Evolutionary conservation across 768 basidiomycete species (phyloP).

Genomic region (Tulasnella sp.): DNA sequence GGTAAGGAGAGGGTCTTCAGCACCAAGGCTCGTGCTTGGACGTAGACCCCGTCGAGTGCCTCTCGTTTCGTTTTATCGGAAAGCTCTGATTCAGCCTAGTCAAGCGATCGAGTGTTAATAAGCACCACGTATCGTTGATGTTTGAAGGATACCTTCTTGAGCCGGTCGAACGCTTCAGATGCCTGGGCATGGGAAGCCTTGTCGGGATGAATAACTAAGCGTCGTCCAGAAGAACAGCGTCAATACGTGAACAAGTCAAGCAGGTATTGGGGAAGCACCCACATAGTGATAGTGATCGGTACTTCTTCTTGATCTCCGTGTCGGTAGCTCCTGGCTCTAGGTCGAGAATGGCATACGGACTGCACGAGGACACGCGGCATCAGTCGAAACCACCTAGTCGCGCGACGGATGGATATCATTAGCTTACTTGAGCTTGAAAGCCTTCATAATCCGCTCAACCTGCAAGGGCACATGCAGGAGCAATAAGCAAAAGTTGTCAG

Average conservation of each 20-base stretch:
- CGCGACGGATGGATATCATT: not conserved
- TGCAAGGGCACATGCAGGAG: conserved; percentile 12
- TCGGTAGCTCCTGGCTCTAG: conserved; percentile 42
- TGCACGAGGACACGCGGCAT: conserved; percentile 23
- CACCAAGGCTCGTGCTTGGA: conserved; percentile 56
- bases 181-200: conserved; percentile 82
- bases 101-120: not conserved
- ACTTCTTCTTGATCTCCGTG: conserved; percentile 83
- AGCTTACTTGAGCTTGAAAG: conserved; percentile 94
- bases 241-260: not conserved
- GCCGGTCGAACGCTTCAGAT: conserved; percentile 84
- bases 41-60: conserved; percentile 69
- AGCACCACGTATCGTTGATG: not conserved
- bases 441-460: conserved; percentile 74
- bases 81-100: conserved; percentile 74
- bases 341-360: conserved; percentile 90
- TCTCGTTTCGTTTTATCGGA: conserved; percentile 71
- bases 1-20: conserved; percentile 56
- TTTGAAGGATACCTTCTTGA: conserved; percentile 63
- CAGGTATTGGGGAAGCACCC: conserved; percentile 25
- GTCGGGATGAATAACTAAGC: conserved; percentile 91
- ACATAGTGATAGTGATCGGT: conserved; percentile 77
- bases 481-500: not conserved
- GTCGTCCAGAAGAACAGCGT: not conserved
- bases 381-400: not conserved